Percentiles rank a stretch among this genome's conserved stretches.
These are phyloP conservation scores for Jamesozyma spencerorum DNA, from an alignment of 805 yeast genomes.

Conservation along the genomic window DNA sequence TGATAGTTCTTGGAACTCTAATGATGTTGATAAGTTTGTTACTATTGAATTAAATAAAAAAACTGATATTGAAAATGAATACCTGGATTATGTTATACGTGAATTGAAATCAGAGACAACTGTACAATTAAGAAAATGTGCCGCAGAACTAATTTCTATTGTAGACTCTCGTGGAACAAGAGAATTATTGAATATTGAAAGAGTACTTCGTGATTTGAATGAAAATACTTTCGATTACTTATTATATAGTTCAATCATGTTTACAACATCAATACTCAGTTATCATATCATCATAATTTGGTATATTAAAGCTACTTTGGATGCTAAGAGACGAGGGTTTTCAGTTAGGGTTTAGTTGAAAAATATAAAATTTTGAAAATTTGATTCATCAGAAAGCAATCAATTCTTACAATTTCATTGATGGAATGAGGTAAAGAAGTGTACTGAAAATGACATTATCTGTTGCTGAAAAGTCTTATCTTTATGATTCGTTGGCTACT, in stretches of 20 bases:
- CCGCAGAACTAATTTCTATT: background rate
- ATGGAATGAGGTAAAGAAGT: too few relatives aligned
- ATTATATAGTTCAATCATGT: slow-evolving; percentile 7
- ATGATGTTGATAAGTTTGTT: slow-evolving; percentile 18
- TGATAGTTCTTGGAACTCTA: slow-evolving; percentile 31
- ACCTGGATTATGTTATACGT: background rate
- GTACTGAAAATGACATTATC: slow-evolving; percentile 56
- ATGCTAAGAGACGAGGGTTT: too few relatives aligned
- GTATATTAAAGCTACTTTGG: background rate
- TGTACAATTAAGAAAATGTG: background rate
- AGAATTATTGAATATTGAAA: background rate
- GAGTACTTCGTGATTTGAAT: slow-evolving; percentile 4
- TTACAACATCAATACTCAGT: slow-evolving; percentile 3
- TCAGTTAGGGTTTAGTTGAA: too few relatives aligned
- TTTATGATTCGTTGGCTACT: slow-evolving; percentile 59
- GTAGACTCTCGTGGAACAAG: background rate
- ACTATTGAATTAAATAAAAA: slow-evolving; percentile 13
- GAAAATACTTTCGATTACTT: slow-evolving; percentile 9
- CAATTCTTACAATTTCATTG: too few relatives aligned
- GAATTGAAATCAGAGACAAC: background rate
- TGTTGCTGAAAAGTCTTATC: slow-evolving; percentile 65
- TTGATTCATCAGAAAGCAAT: too few relatives aligned
- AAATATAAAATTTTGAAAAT: too few relatives aligned
- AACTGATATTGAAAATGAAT: background rate
- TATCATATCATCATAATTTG: slow-evolving; percentile 2